phyloP scores from a whole-genome alignment of 1,139 yeast species.

The Sugiyamaella pinicola region DNA sequence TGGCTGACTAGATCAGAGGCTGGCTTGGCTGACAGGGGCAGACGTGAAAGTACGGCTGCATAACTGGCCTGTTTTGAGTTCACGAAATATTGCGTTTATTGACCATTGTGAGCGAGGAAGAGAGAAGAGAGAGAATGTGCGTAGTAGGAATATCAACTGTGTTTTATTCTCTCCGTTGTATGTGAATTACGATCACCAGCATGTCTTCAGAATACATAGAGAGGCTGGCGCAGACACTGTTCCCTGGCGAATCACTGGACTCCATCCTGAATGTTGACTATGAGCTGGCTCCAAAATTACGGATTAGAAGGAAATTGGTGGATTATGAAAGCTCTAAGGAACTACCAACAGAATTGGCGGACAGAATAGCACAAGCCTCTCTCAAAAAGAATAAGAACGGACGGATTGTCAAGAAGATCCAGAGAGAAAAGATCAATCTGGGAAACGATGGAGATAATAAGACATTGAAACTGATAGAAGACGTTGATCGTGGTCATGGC shows the following conservation, averaged over 20 bases:
- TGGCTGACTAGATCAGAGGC: too few species aligned
- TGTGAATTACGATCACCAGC: too few species aligned
- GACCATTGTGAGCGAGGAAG: neutral
- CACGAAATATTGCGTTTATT: neutral
- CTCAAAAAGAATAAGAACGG: slow-evolving; percentile 16
- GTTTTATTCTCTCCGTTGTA: too few species aligned
- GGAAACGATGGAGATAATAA: slow-evolving; percentile 14
- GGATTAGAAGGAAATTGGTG: slow-evolving; percentile 18
- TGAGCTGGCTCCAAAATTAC: slow-evolving; percentile 6
- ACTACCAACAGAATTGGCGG: slow-evolving; percentile 28
- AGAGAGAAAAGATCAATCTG: slow-evolving; percentile 29
- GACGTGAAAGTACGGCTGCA: slow-evolving; percentile 1
- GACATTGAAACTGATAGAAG: slow-evolving; percentile 17
- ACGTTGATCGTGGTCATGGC: neutral
- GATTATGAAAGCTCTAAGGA: slow-evolving; percentile 27
- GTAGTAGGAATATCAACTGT: too few species aligned
- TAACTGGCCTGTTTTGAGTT: neutral
- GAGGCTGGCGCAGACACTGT: neutral
- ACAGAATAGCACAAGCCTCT: slow-evolving; percentile 21
- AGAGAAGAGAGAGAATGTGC: too few species aligned
- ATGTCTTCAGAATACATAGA: slow-evolving; percentile 9
- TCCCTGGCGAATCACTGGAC: slow-evolving; percentile 1
- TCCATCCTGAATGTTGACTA: slow-evolving; percentile 1
- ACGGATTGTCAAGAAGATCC: slow-evolving; percentile 15
- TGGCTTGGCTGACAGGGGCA: too few species aligned